phyloP scores from a whole-genome alignment of 176 grass and related monocot genomes.

The Musa beccarii region DNA sequence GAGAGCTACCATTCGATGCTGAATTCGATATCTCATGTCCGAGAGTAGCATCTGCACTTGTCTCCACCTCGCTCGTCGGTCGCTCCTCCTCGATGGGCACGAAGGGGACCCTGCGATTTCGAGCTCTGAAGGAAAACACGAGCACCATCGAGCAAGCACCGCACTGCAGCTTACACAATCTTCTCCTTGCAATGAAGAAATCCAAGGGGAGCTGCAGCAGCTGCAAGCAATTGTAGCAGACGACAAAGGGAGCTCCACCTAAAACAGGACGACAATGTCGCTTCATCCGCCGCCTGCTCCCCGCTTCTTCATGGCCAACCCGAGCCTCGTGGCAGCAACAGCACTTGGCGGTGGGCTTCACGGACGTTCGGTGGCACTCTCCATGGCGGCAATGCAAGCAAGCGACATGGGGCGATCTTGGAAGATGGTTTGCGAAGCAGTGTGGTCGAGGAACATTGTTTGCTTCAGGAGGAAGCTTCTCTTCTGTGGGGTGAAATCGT shows the following conservation, averaged over 20 bases:
- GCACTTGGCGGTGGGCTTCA: constrained; percentile 1
- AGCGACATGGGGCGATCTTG: not conserved
- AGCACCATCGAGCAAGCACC: constrained; percentile 60
- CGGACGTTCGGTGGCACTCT: not conserved
- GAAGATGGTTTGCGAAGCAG: no score
- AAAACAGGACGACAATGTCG: constrained; percentile 59
- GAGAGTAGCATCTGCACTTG: not conserved
- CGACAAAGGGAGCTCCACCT: constrained; percentile 69
- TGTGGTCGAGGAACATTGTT: no score
- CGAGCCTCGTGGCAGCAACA: constrained; percentile 18
- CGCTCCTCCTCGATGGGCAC: not conserved
- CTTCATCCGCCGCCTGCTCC: constrained; percentile 29
- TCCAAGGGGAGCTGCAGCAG: constrained; percentile 62
- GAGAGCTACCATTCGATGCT: not conserved
- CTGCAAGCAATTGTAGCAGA: constrained; percentile 54
- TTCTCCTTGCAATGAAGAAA: constrained; percentile 43
- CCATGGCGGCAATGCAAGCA: not conserved
- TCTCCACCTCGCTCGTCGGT: constrained; percentile 22
- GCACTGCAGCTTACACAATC: constrained; percentile 46
- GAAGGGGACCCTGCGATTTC: constrained; percentile 12
- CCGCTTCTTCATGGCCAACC: constrained; percentile 5
- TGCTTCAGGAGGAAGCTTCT: not conserved
- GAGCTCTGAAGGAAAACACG: constrained; percentile 56
- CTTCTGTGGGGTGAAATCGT: constrained; percentile 11
- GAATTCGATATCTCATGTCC: constrained; percentile 8